phyloP scores from a whole-genome alignment of 768 basidiomycete genomes.

The Lyophyllum decastes region DNA sequence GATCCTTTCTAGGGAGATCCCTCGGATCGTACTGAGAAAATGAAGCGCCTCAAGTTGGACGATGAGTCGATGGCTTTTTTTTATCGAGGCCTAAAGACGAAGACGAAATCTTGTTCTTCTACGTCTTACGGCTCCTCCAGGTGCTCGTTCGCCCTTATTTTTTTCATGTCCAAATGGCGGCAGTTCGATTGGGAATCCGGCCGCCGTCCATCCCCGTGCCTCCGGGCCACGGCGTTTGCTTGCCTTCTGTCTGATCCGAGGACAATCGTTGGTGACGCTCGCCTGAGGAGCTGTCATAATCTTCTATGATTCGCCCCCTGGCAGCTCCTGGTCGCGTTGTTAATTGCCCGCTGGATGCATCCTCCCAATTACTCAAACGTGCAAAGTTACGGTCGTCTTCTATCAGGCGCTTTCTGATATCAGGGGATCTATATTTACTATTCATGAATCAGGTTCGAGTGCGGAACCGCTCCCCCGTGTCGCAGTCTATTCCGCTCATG shows the following conservation, averaged over 20 bases:
- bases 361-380: neutral
- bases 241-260: neutral
- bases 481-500: slow-evolving; percentile 10
- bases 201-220: no score
- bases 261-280: neutral
- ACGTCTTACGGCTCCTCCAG: no score
- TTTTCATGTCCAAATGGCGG: no score
- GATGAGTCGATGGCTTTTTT: no score
- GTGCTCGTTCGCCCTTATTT: no score
- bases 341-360: neutral
- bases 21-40: no score
- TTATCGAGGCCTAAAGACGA: no score
- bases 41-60: no score
- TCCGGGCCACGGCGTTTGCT: no score
- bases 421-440: neutral
- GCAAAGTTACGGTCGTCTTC: neutral
- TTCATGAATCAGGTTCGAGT: neutral
- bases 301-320: neutral
- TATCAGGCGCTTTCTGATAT: neutral
- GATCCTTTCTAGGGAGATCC: no score
- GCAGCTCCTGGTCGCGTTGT: neutral
- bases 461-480: slow-evolving; percentile 16
- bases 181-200: no score
- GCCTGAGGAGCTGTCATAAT: neutral
- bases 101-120: no score